A percentile compares a stretch with the other conserved stretches of the same genome.
These are phyloP conservation scores for Salicornia ramosissima DNA, from an alignment of 148 eudicot genomes.

Conservation along the genomic window DNA sequence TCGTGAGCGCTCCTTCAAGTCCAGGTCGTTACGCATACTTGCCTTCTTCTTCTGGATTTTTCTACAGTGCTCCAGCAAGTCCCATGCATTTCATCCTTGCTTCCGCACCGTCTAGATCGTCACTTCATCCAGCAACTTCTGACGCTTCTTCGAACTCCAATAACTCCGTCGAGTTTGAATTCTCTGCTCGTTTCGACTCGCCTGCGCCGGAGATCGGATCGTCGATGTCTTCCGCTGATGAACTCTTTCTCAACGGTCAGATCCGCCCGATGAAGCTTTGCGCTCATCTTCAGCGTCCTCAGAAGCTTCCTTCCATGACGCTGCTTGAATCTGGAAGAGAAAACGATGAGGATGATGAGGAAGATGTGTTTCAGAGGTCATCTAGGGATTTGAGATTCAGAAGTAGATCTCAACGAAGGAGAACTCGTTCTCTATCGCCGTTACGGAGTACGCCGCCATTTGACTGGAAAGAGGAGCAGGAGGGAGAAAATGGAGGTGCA, in stretches of 20 bases:
- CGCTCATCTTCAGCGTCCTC: constrained; percentile 66
- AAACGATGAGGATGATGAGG: constrained; percentile 21
- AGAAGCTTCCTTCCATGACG: constrained; percentile 40
- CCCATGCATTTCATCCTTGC: constrained; percentile 70
- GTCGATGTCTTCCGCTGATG: constrained; percentile 39
- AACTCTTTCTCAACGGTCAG: constrained; percentile 47
- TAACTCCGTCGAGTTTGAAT: constrained; percentile 40
- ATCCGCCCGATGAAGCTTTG: constrained; percentile 72
- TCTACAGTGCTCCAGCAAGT: constrained; percentile 82
- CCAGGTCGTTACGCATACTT: constrained; percentile 44
- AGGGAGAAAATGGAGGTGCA: constrained; percentile 6
- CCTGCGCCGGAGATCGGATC: constrained; percentile 28
- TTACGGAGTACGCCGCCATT: constrained; percentile 41
- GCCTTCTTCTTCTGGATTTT: constrained; percentile 36
- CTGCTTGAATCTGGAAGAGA: constrained; percentile 30
- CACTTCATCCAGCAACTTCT: constrained; percentile 21
- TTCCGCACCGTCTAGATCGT: constrained; percentile 21
- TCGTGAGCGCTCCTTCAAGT: constrained; percentile 79
- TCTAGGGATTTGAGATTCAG: constrained; percentile 52
- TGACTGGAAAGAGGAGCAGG: constrained; percentile 29
- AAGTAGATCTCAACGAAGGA: constrained; percentile 47
- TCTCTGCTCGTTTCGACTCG: constrained; percentile 36
- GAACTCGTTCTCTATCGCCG: constrained; percentile 83
- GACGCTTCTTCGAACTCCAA: constrained; percentile 22
- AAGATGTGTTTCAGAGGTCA: constrained; percentile 18